These are phyloP conservation scores for Pleurotus djamor DNA, from an alignment of 768 basidiomycete genomes.

Conservation along the genomic window DNA sequence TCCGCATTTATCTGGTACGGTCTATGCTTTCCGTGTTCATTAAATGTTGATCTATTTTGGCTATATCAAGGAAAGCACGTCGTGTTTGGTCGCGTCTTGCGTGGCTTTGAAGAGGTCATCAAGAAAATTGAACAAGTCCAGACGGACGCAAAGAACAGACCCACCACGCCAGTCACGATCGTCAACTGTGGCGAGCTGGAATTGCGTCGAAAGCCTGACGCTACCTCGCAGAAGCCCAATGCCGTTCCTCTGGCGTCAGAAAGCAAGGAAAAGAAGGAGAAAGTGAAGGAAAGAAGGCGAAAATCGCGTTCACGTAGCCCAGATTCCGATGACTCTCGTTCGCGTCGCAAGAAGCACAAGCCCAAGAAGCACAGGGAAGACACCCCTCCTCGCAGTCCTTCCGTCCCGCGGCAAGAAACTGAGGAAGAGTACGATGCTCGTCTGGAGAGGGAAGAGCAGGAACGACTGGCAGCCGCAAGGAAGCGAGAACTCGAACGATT, in stretches of 20 bases:
- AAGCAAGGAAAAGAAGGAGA: conserved; percentile 12
- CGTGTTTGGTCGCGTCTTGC: conserved; percentile 53
- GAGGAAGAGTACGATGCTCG: conserved; percentile 74
- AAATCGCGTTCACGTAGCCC: conserved; percentile 13
- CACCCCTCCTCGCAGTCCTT: background rate
- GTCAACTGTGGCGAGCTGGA: conserved; percentile 85
- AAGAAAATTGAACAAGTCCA: conserved; percentile 58
- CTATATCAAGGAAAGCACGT: conserved; percentile 43
- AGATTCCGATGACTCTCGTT: conserved; percentile 18
- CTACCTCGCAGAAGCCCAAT: background rate
- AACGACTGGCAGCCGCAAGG: conserved; percentile 46
- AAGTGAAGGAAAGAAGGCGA: conserved; percentile 18
- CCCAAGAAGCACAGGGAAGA: conserved; percentile 5
- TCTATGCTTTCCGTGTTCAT: conserved; percentile 3
- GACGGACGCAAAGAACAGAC: conserved; percentile 76
- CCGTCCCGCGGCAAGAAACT: conserved; percentile 41
- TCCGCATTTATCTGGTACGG: conserved; percentile 69
- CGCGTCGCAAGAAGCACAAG: conserved; percentile 13
- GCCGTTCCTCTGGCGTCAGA: conserved; percentile 2
- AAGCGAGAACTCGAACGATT: conserved; percentile 48
- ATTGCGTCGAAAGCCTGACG: conserved; percentile 37
- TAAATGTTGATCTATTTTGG: conserved; percentile 13
- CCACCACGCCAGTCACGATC: conserved; percentile 63
- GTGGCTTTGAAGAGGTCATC: conserved; percentile 60
- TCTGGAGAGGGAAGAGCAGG: conserved; percentile 65